phyloP scores from a whole-genome alignment of 495 filamentous ascomycete genomes.

The Durotheca rogersii region DNA sequence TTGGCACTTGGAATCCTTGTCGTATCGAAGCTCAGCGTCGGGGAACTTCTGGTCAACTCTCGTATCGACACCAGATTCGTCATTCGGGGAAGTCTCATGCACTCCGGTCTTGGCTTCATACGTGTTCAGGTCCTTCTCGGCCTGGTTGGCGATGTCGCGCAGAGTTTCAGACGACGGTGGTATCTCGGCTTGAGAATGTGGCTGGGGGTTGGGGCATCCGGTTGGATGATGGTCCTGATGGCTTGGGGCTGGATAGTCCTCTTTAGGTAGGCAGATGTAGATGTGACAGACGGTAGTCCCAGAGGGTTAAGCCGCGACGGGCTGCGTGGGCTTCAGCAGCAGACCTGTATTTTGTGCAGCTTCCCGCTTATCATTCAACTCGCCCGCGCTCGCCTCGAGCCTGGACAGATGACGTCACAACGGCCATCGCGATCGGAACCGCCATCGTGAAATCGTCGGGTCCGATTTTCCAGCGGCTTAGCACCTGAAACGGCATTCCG shows the following conservation, averaged over 20 bases:
- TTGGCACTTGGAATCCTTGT: slow-evolving; percentile 39
- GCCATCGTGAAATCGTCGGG: slow-evolving; percentile 35
- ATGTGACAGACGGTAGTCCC: not conserved
- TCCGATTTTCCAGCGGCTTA: slow-evolving; percentile 20
- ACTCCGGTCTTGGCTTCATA: slow-evolving; percentile 46
- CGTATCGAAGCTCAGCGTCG: slow-evolving; percentile 34
- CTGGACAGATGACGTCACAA: slow-evolving; percentile 22
- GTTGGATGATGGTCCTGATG: not conserved
- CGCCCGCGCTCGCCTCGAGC: no score
- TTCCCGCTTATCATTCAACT: slow-evolving; percentile 11
- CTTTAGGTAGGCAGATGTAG: not conserved
- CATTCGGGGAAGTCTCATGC: slow-evolving; percentile 20
- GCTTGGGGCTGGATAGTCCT: no score
- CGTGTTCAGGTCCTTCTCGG: slow-evolving; percentile 51
- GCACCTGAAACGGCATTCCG: not conserved
- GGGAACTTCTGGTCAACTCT: slow-evolving; percentile 38
- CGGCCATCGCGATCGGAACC: slow-evolving; percentile 12
- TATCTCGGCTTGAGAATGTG: no score
- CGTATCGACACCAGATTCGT: slow-evolving; percentile 38
- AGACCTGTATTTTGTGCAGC: not conserved
- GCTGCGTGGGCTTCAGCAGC: not conserved
- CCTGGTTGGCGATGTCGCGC: slow-evolving; percentile 43
- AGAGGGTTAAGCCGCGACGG: no score
- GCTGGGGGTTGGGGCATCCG: no score
- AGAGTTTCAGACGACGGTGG: slow-evolving; percentile 20